Base-by-base conservation (phyloP, 2,329 filamentous ascomycete genomes). In the Pseudogymnoascus sp. region DNA sequence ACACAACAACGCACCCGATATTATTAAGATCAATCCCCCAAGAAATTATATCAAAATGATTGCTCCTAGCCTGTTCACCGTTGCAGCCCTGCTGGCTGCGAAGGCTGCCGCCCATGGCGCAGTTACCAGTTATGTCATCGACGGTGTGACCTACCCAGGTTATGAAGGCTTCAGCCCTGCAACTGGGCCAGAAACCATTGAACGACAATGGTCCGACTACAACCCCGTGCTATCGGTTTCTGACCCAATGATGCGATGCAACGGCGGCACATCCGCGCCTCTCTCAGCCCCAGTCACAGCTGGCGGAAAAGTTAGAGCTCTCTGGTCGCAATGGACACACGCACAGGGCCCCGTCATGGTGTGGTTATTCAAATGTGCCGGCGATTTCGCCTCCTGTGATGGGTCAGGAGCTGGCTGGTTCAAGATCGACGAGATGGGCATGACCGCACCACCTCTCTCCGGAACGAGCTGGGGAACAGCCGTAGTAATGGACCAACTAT, bases 251-350 rank as follows among this genome's bases (percentile, higher is more conserved):
- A 79, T 84, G 70, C 81, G 79, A 65, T 84, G 82, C 76, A 84
- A 84, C 70, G 81, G 81, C 62, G 82, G 82, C 64, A 76, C 78
- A 64, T 76, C 79, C 26, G 77, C 82, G 6, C 73, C 75, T 1
- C 71, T 80, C 5, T 74, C 72, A 35, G 82, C 80, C 1, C 73
- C 75, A 33, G 73, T 82, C 64, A 71, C 75, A 5, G 80, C 82
- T 4, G 82, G 82, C 36, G 68, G 73, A 17, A 78, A 75, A 50
- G 74, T 84, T 62, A 79, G 78, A 9, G 79, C 82, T 15, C 73
- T 78, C 67, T 84, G 82, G 81, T 71, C 73, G 40, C 82, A 85
- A 71, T 85, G 83, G 82, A 84, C 82, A 0, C 82, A 85, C 70
- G 73, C 77, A 63, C 82, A 85, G 69, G 83, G 82, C 1, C 83